Evolutionary conservation across 345 rosid genomes (phyloP).

Genomic region (Noccaea caerulescens): DNA sequence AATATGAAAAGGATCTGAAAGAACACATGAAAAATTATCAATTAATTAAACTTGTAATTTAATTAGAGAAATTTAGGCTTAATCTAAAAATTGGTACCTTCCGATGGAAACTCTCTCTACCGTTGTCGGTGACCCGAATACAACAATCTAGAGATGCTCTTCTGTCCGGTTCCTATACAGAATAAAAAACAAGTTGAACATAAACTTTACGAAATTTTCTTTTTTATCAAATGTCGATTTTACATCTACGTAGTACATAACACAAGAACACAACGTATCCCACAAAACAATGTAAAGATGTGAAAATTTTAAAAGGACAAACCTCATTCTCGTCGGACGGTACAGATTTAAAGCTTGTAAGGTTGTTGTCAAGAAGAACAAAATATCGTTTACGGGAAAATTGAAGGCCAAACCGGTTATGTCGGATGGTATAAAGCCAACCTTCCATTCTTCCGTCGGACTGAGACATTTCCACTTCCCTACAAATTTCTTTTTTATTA

Average conservation of each 20-base stretch:
- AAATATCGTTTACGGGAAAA: slow-evolving; percentile 81
- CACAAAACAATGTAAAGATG: background rate
- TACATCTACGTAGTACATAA: slow-evolving; percentile 12
- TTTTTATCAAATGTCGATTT: background rate
- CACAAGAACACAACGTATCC: slow-evolving; percentile 16
- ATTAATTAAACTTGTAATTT: slow-evolving; percentile 1
- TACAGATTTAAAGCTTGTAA: slow-evolving; percentile 62
- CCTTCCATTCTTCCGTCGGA: slow-evolving; percentile 77
- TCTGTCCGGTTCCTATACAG: slow-evolving; percentile 65
- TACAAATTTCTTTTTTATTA: slow-evolving; percentile 16
- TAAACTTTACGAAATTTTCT: background rate
- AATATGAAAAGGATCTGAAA: slow-evolving; percentile 82
- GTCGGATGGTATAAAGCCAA: slow-evolving; percentile 80
- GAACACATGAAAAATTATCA: slow-evolving; percentile 34
- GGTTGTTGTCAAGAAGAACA: slow-evolving; percentile 62
- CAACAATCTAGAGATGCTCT: slow-evolving; percentile 70
- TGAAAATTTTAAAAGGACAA: background rate
- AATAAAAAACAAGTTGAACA: slow-evolving; percentile 9
- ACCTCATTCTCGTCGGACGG: slow-evolving; percentile 69
- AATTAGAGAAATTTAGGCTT: slow-evolving; percentile 7
- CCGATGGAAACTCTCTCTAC: slow-evolving; percentile 83
- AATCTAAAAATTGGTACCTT: slow-evolving; percentile 53
- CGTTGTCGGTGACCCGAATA: slow-evolving; percentile 87
- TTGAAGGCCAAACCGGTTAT: slow-evolving; percentile 76
- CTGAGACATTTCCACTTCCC: slow-evolving; percentile 46